A percentile compares a stretch with the other conserved stretches of the same genome.
These are phyloP conservation scores for Umbellularia californica DNA, from an alignment of 164 flowering plant species.

Conservation along the genomic window DNA sequence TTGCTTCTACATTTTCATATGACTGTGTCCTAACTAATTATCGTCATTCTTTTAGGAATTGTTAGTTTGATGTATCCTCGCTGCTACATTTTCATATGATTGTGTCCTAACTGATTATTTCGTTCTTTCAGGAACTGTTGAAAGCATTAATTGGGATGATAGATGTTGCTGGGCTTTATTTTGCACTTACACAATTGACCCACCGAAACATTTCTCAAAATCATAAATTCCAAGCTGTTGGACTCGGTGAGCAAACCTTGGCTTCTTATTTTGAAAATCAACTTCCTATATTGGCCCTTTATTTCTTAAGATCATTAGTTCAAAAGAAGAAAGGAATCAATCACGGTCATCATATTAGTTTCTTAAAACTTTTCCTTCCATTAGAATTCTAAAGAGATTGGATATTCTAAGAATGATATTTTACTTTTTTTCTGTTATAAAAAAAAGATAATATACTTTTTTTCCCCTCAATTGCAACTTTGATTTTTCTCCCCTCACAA, in stretches of 20 bases:
- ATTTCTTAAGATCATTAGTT: not conserved
- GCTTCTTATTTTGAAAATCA: not conserved
- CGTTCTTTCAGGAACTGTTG: conserved; percentile 64
- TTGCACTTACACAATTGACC: conserved; percentile 92
- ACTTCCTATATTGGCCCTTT: not conserved
- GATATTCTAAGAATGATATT: not conserved
- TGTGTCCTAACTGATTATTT: not conserved
- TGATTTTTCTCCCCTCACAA: too few species aligned
- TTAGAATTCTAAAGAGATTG: not conserved
- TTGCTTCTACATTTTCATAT: not conserved
- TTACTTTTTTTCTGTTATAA: too few species aligned
- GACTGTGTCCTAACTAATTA: not conserved
- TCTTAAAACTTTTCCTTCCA: not conserved
- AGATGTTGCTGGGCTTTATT: conserved; percentile 96
- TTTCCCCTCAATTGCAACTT: too few species aligned
- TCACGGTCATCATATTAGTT: not conserved
- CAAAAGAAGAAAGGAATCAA: not conserved
- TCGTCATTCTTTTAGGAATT: conserved; percentile 53
- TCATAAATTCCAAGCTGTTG: conserved; percentile 98
- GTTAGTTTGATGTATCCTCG: conserved; percentile 10
- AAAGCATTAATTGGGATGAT: conserved; percentile 88
- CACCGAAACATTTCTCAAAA: conserved; percentile 96
- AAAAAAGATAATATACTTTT: too few species aligned
- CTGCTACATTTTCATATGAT: not conserved
- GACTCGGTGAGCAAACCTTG: conserved; percentile 66